Evolutionary conservation across 176 grass and related monocot species (phyloP), one percentile per base, ranked within the genome.

Genomic region (Areca catechu): DNA sequence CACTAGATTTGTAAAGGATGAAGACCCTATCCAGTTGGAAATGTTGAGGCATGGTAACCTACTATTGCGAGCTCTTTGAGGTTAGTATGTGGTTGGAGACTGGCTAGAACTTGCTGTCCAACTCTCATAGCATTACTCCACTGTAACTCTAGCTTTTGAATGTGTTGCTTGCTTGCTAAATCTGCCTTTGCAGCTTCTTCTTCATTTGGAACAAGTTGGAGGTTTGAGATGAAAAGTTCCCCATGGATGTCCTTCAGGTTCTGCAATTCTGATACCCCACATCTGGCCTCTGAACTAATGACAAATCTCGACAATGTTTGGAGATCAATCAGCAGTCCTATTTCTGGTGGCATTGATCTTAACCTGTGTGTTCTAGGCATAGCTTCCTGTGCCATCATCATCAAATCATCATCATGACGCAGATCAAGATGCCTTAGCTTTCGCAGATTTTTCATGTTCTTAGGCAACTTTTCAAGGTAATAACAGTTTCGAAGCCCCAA

Each of bases 401-500:
- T 0, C 9, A 19, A 62, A 48, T 29, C n/a, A 57, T 73, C 19
- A 67, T 79, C 69, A 10, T 73, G 49, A 67, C 73, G 69, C 23
- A 88, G 63, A 76, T 88, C 84, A 20, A 82, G 72, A 43, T 82
- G 71, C 22, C 66, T 67, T 18, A 88, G 67, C 14, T 68, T 68
- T 12, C 7, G 53, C 48, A 82, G 70, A 12, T 66, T 15, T 4
- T 50, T 82, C 15, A 50, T 47, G 16, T 68, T 0, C 2, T 4
- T 5, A 14, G 84, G 79, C 55, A 88, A 67, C 68, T 82, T 16
- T 55, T 58, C 73, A 10, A 88, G 71, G 71, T 16, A 0, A 28
- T 78, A 75, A 4, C 84, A 88, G 5, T 88, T 82, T 53, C 20
- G 30, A 0, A 88, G 79, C 3, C 84, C 84, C 47, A 82, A 52